These are phyloP conservation scores for Fusarium sp. DNA, from an alignment of 2,329 filamentous ascomycete species.

Conservation along the genomic window DNA sequence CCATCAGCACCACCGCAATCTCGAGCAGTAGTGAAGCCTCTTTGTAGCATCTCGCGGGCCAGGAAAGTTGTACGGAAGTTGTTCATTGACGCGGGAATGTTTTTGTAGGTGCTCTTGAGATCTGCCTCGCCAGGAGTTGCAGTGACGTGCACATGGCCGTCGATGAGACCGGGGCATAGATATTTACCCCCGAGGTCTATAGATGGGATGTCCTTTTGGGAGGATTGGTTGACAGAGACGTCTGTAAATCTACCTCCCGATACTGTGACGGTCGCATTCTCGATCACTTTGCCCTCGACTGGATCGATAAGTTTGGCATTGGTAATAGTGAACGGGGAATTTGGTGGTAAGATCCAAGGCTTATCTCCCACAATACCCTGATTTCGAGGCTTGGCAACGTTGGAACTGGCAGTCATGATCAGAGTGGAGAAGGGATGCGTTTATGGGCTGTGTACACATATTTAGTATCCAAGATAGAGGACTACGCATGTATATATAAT, in stretches of 20 bases:
- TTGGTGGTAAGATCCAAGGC: neutral
- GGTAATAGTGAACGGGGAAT: neutral
- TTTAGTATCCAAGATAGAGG: neutral
- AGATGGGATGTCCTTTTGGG: neutral
- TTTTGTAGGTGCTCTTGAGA: conserved; percentile 44
- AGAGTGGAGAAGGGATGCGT: neutral
- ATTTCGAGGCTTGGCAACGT: neutral
- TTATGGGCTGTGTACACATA: neutral
- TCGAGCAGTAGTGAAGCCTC: conserved; percentile 72
- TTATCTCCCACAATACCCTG: neutral
- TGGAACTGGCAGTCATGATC: neutral
- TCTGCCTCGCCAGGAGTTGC: conserved; percentile 50
- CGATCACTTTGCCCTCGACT: neutral
- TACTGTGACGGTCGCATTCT: neutral
- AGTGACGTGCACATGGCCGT: conserved; percentile 53
- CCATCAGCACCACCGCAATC: conserved; percentile 71
- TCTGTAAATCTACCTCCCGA: neutral
- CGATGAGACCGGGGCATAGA: conserved; percentile 54
- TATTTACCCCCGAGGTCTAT: conserved; percentile 50
- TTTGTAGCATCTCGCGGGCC: conserved; percentile 64
- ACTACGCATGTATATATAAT: neutral
- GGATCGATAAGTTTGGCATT: neutral
- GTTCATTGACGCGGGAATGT: conserved; percentile 54
- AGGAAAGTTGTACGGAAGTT: conserved; percentile 64
- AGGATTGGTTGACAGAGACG: neutral